These are phyloP conservation scores for Cubamyces lactineus DNA, from an alignment of 768 basidiomycete genomes.

Conservation along the genomic window DNA sequence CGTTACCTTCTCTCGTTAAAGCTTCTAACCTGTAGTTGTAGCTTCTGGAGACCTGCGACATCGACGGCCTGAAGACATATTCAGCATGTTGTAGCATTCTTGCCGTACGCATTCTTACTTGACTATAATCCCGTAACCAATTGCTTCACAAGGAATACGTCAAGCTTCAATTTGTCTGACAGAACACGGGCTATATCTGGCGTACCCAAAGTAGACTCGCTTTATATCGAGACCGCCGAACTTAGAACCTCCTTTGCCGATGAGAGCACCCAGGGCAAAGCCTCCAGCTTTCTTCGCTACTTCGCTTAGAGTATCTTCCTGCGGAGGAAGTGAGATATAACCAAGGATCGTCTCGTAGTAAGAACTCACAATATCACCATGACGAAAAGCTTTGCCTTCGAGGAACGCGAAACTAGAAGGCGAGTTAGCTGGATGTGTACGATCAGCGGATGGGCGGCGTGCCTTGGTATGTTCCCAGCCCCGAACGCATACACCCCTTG, in stretches of 20 bases:
- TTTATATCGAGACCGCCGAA: slow-evolving; percentile 84
- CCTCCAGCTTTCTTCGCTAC: slow-evolving; percentile 59
- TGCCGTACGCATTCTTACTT: slow-evolving; percentile 41
- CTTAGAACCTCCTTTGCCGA: slow-evolving; percentile 61
- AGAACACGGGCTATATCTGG: not conserved
- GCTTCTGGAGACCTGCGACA: slow-evolving; percentile 75
- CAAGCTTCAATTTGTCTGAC: not conserved
- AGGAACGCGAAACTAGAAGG: slow-evolving; percentile 72
- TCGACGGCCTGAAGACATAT: slow-evolving; percentile 66
- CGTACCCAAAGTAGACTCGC: slow-evolving; percentile 80
- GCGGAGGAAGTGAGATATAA: slow-evolving; percentile 25
- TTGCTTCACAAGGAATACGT: slow-evolving; percentile 51
- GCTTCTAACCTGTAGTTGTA: slow-evolving; percentile 60
- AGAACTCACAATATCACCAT: slow-evolving; percentile 77
- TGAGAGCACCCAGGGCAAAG: slow-evolving; percentile 59
- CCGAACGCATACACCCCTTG: slow-evolving; percentile 75
- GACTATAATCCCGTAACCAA: slow-evolving; percentile 90
- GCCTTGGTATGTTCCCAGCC: slow-evolving; percentile 82
- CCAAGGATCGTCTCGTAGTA: slow-evolving; percentile 8
- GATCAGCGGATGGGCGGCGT: slow-evolving; percentile 1
- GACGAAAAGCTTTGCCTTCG: slow-evolving; percentile 83
- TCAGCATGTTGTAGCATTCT: not conserved
- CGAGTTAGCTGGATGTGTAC: slow-evolving; percentile 44
- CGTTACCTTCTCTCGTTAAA: not conserved
- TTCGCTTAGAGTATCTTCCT: slow-evolving; percentile 75